phyloP scores from a whole-genome alignment of 306 rosid genomes.

The Spatholobus suberectus region DNA sequence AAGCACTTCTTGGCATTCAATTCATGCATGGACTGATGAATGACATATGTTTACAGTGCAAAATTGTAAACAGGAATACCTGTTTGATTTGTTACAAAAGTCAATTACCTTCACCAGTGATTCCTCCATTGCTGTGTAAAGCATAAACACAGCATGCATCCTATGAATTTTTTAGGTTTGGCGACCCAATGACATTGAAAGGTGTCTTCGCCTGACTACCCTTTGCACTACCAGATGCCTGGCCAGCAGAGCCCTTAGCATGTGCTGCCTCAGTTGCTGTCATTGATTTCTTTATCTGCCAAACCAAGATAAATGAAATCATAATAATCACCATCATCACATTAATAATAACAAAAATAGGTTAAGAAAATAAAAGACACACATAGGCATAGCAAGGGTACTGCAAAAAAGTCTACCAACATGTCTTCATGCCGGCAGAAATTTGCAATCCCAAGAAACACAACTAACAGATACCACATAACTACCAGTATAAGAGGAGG shows the following conservation, averaged over 20 bases:
- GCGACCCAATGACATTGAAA: conserved; percentile 63
- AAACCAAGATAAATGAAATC: conserved; percentile 37
- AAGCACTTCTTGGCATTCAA: background rate
- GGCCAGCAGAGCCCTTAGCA: conserved; percentile 72
- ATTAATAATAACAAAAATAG: conserved; percentile 7
- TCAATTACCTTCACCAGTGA: conserved; percentile 48
- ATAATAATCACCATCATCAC: background rate
- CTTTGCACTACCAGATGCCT: conserved; percentile 76
- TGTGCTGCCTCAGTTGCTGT: conserved; percentile 64
- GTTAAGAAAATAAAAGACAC: conserved; percentile 13
- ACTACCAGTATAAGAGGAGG: background rate
- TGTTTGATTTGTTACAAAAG: background rate
- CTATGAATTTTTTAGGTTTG: conserved; percentile 56
- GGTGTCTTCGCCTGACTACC: conserved; percentile 73
- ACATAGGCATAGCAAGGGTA: background rate
- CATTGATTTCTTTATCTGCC: conserved; percentile 89
- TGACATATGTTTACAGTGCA: conserved; percentile 11
- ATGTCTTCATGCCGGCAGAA: background rate
- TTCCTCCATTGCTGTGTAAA: conserved; percentile 14
- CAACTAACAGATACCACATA: conserved; percentile 18
- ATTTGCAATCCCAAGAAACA: background rate
- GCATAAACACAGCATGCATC: conserved; percentile 32
- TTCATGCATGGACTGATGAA: conserved; percentile 25
- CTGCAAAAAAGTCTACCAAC: background rate
- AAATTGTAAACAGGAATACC: conserved; percentile 20